phyloP scores from a whole-genome alignment of 495 filamentous ascomycete genomes.

The Podospora comata region DNA sequence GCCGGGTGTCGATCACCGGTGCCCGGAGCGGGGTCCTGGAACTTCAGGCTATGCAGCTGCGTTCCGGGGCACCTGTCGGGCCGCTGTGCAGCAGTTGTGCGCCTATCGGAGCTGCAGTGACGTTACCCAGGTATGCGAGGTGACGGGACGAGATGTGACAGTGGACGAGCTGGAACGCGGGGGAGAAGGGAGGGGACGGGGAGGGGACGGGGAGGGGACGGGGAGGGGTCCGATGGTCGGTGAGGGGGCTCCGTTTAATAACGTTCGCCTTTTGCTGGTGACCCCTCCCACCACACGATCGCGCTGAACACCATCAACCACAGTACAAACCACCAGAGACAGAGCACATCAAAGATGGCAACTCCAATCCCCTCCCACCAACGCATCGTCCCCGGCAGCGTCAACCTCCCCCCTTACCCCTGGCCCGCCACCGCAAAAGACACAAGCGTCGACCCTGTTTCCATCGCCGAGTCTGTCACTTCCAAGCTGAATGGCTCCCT shows the following conservation, averaged over 20 bases:
- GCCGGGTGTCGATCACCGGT: not conserved
- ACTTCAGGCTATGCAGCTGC: no score
- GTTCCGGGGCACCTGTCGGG: not conserved
- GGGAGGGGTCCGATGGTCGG: not conserved
- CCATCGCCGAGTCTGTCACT: conserved; percentile 45
- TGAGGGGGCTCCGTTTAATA: no score
- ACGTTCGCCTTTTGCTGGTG: no score
- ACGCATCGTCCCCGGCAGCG: conserved; percentile 58
- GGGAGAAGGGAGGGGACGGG: not conserved
- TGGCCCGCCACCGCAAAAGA: conserved; percentile 38
- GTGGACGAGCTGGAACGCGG: not conserved
- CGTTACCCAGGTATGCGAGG: not conserved
- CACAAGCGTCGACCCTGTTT: conserved; percentile 42
- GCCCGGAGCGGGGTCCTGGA: not conserved
- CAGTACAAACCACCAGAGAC: no score
- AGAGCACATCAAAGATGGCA: not conserved
- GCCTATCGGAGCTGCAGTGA: not conserved
- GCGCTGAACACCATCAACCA: no score
- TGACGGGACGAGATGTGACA: not conserved
- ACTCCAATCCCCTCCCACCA: conserved; percentile 42
- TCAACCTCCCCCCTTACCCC: conserved; percentile 45
- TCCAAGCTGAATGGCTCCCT: conserved; percentile 47
- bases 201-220: not conserved
- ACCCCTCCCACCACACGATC: no score
- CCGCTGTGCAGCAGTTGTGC: not conserved